phyloP scores from a whole-genome alignment of 768 basidiomycete genomes.

The Kwoniella mangroviensis region DNA sequence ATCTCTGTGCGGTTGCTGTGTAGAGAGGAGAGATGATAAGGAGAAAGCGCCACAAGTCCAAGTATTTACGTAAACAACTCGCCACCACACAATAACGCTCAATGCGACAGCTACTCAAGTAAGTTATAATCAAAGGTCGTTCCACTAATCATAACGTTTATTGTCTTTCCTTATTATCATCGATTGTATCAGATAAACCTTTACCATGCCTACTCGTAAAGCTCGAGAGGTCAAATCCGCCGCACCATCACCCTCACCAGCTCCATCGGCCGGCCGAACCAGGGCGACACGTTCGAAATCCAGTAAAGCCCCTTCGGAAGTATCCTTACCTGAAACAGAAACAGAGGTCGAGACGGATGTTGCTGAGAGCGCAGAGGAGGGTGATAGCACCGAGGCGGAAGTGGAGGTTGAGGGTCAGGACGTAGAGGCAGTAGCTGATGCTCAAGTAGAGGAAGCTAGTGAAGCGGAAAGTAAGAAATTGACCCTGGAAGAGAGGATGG shows the following conservation, averaged over 20 bases:
- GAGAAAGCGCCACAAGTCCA: too few species aligned
- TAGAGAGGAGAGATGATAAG: too few species aligned
- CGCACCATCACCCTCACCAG: constrained; percentile 54
- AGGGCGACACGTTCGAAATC: constrained; percentile 23
- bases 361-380: constrained; percentile 26
- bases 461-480: constrained; percentile 34
- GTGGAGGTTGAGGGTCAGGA: constrained; percentile 9
- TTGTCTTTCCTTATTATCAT: too few species aligned
- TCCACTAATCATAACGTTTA: too few species aligned
- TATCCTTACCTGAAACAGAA: constrained; percentile 15
- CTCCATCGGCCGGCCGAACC: constrained; percentile 2
- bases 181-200: too few species aligned
- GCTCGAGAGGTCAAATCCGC: constrained; percentile 45
- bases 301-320: constrained; percentile 22
- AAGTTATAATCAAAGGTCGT: too few species aligned
- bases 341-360: constrained; percentile 21
- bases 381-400: constrained; percentile 21
- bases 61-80: too few species aligned
- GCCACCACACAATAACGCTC: too few species aligned
- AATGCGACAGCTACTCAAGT: too few species aligned
- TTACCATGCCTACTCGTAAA: constrained; percentile 41
- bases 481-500: constrained; percentile 73
- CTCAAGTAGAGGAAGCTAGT: constrained; percentile 7
- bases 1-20: too few species aligned
- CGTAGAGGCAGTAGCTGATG: constrained; percentile 19